phyloP scores from a whole-genome alignment of 768 basidiomycete genomes.

The Cystofilobasidium capitatum region DNA sequence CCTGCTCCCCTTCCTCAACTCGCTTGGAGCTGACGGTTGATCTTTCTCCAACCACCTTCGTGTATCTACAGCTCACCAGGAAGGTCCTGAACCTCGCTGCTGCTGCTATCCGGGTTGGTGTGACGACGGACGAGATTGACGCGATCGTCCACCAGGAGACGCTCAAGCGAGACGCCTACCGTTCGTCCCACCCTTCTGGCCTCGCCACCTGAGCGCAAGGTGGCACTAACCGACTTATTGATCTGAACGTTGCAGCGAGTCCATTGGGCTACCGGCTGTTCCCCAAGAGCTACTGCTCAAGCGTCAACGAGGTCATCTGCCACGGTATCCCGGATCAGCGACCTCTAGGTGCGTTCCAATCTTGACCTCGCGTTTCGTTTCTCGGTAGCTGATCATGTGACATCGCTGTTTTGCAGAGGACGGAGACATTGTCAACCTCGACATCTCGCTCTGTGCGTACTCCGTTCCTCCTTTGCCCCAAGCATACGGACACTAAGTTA shows the following conservation, averaged over 20 bases:
- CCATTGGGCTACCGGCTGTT: slow-evolving; percentile 82
- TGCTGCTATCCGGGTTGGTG: slow-evolving; percentile 72
- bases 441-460: slow-evolving; percentile 38
- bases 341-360: slow-evolving; percentile 24
- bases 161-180: slow-evolving; percentile 84
- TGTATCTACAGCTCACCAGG: slow-evolving; percentile 56
- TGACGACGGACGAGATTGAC: slow-evolving; percentile 93
- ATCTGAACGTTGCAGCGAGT: slow-evolving; percentile 45
- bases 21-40: neutral
- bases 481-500: neutral
- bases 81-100: slow-evolving; percentile 93
- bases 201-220: neutral
- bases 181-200: neutral
- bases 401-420: slow-evolving; percentile 52
- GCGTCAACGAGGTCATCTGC: slow-evolving; percentile 88
- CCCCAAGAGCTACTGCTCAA: slow-evolving; percentile 96
- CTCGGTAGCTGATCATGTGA: too few relatives aligned
- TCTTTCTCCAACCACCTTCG: neutral
- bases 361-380: too few relatives aligned
- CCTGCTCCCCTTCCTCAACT: neutral
- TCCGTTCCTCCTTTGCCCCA: neutral
- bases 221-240: too few relatives aligned
- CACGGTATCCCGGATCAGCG: slow-evolving; percentile 51
- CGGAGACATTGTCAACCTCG: slow-evolving; percentile 94
- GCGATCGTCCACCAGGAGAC: slow-evolving; percentile 83